Base-by-base conservation (phyloP, 192 early-diverging fungal genomes). In the Gryganskiella cystojenkinii region DNA sequence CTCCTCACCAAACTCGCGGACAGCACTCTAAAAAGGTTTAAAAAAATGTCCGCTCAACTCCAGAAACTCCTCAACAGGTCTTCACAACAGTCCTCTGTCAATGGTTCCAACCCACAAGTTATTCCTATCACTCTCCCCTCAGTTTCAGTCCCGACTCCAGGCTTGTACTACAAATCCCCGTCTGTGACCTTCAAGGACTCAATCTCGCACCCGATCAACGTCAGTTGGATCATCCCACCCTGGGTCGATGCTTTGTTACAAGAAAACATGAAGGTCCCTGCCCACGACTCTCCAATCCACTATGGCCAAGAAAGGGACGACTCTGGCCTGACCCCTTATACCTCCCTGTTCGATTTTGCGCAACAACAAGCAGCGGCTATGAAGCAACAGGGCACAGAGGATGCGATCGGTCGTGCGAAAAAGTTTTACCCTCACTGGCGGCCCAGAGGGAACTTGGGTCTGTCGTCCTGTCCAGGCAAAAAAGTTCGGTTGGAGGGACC, bases 391-490 rank as follows among this genome's bases (percentile, higher is more conserved):
- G 54, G 42, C 2, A 0, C 61, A 47, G 72, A 76, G 8, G 65
- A 69, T 37, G 54, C 61, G 6, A 44, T 64, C 17, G n/a, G 54
- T 9, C 45, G 66, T 4, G 74, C 74, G 35, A 68, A 51, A 30
- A 54, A 44, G 42, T 47, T 56, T 0, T 69, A 64, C 30, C 56
- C 65, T 9, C 43, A 64, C 31, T 78, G 74, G 74, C 44, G 61
- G 24, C 74, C 64, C 11, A 53, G 74, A 47, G 92, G 92, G 4
- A 94, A 93, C 56, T 61, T 94, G 28, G 89, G 86, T 5, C 71
- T 94, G 28, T 87, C 85, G 37, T 88, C 86, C 3, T 93, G 92
- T 73, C 92, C 92, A 1, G 92, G 92, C n/a, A 93, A 94, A 70
- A 92, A 93, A 59, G 91, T 94, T 4, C 83, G 92, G 45, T 64